phyloP scores from a whole-genome alignment of 192 early-diverging fungal species.

The Fimicolochytrium jonesii region DNA sequence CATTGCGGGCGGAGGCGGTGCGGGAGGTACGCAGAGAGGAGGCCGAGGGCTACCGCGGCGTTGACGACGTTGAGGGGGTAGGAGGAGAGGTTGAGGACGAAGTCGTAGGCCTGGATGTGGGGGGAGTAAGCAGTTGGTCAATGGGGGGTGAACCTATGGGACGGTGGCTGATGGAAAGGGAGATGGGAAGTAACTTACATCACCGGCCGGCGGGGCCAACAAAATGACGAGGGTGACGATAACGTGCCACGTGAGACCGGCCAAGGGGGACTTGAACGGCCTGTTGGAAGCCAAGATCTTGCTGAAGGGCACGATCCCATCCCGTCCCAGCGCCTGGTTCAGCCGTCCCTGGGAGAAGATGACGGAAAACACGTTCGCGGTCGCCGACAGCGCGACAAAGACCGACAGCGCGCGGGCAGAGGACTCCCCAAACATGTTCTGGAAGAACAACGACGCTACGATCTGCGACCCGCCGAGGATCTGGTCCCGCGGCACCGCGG shows the following conservation, averaged over 20 bases:
- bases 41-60: slow-evolving; percentile 48
- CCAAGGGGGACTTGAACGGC: slow-evolving; percentile 15
- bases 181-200: slow-evolving; percentile 50
- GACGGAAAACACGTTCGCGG: slow-evolving; percentile 15
- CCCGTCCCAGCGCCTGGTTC: slow-evolving; percentile 17
- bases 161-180: slow-evolving; percentile 49
- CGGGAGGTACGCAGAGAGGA: slow-evolving; percentile 36
- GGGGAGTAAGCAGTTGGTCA: too few relatives aligned
- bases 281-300: slow-evolving; percentile 1
- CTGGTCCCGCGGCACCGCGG: slow-evolving; percentile 66
- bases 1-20: slow-evolving; percentile 33
- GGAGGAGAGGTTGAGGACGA: slow-evolving; percentile 54
- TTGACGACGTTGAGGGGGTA: slow-evolving; percentile 65
- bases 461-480: slow-evolving; percentile 61
- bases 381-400: slow-evolving; percentile 20
- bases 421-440: slow-evolving; percentile 47
- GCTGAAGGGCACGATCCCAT: slow-evolving; percentile 20
- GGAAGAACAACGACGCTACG: slow-evolving; percentile 56
- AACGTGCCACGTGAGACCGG: slow-evolving; percentile 2
- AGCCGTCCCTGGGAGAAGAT: slow-evolving; percentile 21
- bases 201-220: slow-evolving; percentile 20
- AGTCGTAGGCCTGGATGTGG: slow-evolving; percentile 61
- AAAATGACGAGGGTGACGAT: slow-evolving; percentile 17
- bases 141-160: too few relatives aligned
- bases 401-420: slow-evolving; percentile 19